Evolutionary conservation across 1,139 yeast species (phyloP).

Genomic region (Pichia kudriavzevii): DNA sequence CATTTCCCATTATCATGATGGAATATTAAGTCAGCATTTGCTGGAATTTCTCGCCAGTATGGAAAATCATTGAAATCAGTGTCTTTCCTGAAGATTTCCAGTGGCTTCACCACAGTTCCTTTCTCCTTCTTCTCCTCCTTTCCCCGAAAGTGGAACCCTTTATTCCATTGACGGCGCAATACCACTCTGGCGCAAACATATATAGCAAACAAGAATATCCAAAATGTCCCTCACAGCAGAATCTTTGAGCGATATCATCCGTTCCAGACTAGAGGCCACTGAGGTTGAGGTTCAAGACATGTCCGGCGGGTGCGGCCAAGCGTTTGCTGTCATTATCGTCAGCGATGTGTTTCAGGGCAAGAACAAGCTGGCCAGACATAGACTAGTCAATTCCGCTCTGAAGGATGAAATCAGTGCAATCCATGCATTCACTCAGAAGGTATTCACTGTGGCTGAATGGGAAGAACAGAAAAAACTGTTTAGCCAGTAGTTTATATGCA

Average conservation of each 20-base stretch:
- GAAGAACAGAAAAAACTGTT: slow-evolving; percentile 28
- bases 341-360: slow-evolving; percentile 71
- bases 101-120: not conserved
- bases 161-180: no score
- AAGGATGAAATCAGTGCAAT: slow-evolving; percentile 77
- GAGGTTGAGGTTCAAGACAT: slow-evolving; percentile 61
- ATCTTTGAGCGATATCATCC: slow-evolving; percentile 38
- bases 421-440: slow-evolving; percentile 93
- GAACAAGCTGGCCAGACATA: slow-evolving; percentile 77
- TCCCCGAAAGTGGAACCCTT: not conserved
- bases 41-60: no score
- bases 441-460: slow-evolving; percentile 72
- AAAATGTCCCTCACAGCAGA: slow-evolving; percentile 32
- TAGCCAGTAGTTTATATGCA: no score
- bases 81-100: no score
- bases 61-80: no score
- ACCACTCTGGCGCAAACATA: not conserved
- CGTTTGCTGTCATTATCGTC: slow-evolving; percentile 80
- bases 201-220: no score
- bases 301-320: slow-evolving; percentile 85
- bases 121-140: not conserved
- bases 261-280: slow-evolving; percentile 43
- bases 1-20: no score
- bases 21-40: no score
- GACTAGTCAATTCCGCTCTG: slow-evolving; percentile 72